Evolutionary conservation across 331 rosid species (phyloP), one percentile per base, ranked within the genome.

Genomic region (Malus hybrid): DNA sequence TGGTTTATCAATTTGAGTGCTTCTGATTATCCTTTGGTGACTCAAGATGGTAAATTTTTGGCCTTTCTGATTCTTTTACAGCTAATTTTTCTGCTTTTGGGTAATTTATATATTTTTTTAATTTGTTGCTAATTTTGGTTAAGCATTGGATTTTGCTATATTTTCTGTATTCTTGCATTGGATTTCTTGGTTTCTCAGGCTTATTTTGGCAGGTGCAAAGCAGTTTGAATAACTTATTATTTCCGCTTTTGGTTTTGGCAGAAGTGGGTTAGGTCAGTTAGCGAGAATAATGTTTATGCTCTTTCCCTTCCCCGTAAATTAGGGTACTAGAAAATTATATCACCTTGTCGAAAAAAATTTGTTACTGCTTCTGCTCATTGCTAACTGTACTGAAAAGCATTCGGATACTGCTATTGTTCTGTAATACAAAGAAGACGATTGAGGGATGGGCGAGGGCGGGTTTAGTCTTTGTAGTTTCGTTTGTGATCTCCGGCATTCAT

Each of bases 1-100:
- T 91, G 98, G 98, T 93, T 93, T 69, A 90, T 93, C 68, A 93
- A 93, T 84, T 87, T 93, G 54, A 91, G 98, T 64, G 96, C 98
- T 71, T 91, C 97, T 3, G 98, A 93, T 75, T 93, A 91, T 80
- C 98, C 98, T 28, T 48, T 93, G 80, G 85, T 93, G 12, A 93
- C 98, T 8, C 98, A 93, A 78, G 98, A 93, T 77, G 98, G 98
- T 93, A 72, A 71, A 16, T 71, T 27, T 67, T 67, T 54, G 33
- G 22, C 36, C 48, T 67, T 65, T 44, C 1, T 24, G 76, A 33
- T 72, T 60, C 32, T 32, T 34, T 13, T 6, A 22, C 34, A 15
- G 31, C 52, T 70, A 71, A 16, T 62, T n/a, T 62, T 10, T 24
- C 46, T 32, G 44, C 32, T 13, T 42, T 42, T 29, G 14, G 32